Percentiles rank a stretch among this genome's conserved stretches.
These are phyloP conservation scores for Drosera spatulata DNA, from an alignment of 179 eudicot genomes.

Conservation along the genomic window DNA sequence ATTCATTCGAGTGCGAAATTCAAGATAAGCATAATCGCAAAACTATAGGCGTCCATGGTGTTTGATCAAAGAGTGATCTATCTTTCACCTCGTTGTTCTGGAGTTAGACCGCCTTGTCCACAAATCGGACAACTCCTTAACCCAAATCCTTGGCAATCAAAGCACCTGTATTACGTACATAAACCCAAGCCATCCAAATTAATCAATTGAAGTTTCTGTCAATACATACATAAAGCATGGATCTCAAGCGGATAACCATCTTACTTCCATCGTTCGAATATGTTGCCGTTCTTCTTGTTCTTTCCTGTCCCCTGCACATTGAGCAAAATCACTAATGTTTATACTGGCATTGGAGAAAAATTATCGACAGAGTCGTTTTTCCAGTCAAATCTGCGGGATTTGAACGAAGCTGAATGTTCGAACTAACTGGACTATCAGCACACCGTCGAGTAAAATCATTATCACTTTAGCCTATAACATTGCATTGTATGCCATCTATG, in stretches of 20 bases:
- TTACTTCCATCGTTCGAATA: slow-evolving; percentile 95
- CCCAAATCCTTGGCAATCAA: slow-evolving; percentile 94
- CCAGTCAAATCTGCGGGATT: not conserved
- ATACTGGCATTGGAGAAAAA: not conserved
- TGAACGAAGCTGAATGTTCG: too few species aligned
- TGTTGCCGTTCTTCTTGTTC: slow-evolving; percentile 93
- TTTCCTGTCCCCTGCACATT: slow-evolving; percentile 69
- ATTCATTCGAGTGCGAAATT: too few species aligned
- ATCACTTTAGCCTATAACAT: too few species aligned
- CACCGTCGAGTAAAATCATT: not conserved
- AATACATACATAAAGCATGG: too few species aligned
- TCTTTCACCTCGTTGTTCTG: slow-evolving; percentile 94
- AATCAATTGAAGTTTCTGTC: too few species aligned
- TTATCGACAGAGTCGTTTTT: not conserved
- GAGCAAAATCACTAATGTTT: not conserved
- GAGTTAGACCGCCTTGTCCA: slow-evolving; percentile 86
- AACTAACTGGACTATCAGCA: too few species aligned
- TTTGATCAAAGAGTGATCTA: too few species aligned
- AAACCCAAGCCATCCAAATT: too few species aligned
- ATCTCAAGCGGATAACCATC: slow-evolving; percentile 5
- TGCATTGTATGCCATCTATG: not conserved
- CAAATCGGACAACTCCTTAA: slow-evolving; percentile 70
- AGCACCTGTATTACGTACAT: slow-evolving; percentile 49
- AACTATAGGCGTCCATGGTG: too few species aligned
- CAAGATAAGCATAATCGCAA: too few species aligned